Evolutionary conservation across 306 rosid genomes (phyloP), one percentile per base, ranked within the genome.

Genomic region (Acacia confusa): DNA sequence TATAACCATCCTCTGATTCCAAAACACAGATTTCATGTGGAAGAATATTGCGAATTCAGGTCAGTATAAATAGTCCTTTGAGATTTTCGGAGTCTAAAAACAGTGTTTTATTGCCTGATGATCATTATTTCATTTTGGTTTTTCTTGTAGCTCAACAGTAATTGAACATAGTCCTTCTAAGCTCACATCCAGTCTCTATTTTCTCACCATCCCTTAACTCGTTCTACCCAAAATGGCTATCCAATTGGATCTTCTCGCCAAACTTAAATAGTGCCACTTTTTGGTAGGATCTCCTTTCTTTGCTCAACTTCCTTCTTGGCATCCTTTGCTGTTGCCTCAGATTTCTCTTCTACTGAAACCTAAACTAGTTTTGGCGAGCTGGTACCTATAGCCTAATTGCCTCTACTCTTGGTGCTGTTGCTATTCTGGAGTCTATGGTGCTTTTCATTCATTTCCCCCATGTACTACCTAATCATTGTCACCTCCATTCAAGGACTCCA

Each of bases 71-170:
- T 40, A 10, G 72, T 9, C 30, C 17, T 27, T 47, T n/a, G 27
- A 22, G 78, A 22, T 73, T 77, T 70, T 72, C 45, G 12, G 69
- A 27, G 55, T 64, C 71, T 57, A 13, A 50, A 60, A 74, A 30
- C 32, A 47, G 16, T 60, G 65, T 27, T 72, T 9, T 24, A 65
- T 60, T 72, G 17, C 43, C 69, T 30, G 60, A 61, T 19, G n/a
- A 52, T 25, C 65, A 9, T 28, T n/a, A 16, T 17, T 17, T 47
- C 15, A 38, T 28, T 69, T 43, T 30, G 75, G 63, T 30, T 81
- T 24, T 78, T 52, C 52, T 57, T 9, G 64, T 57, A 0, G 14
- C 13, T 57, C 64, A 20, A 57, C 30, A 9, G 64, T 57, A n/a
- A 10, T 57, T 9, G 64, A 57, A 57, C 28, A 8, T 22, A 22